A percentile compares a stretch with the other conserved stretches of the same genome.
These are phyloP conservation scores for Psilocybe cyanescens DNA, from an alignment of 768 basidiomycete genomes.

Conservation along the genomic window DNA sequence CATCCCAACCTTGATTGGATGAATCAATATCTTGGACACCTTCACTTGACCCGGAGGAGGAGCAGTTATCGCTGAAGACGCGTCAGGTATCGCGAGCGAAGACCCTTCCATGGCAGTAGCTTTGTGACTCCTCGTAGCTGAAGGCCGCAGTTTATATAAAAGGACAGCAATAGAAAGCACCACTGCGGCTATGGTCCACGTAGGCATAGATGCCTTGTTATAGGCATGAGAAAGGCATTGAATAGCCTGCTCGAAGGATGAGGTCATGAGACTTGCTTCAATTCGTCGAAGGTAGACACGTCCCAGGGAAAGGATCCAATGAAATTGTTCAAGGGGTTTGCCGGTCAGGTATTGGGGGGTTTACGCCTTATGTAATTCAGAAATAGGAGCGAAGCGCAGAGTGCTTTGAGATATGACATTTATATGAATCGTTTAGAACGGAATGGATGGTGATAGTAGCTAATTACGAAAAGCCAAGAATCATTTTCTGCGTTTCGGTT, in stretches of 20 bases:
- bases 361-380: background rate
- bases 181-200: slow-evolving; percentile 15
- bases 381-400: background rate
- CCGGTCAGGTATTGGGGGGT: background rate
- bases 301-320: background rate
- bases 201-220: background rate
- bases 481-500: background rate
- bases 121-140: background rate
- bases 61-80: slow-evolving; percentile 5
- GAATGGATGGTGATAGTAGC: background rate
- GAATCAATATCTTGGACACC: slow-evolving; percentile 63
- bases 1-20: slow-evolving; percentile 66
- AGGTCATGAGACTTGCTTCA: slow-evolving; percentile 9
- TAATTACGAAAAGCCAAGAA: background rate
- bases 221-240: slow-evolving; percentile 8
- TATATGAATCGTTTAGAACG: background rate
- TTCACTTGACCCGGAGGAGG: slow-evolving; percentile 35
- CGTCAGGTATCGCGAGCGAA: background rate
- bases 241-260: background rate
- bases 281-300: background rate
- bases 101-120: background rate
- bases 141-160: slow-evolving; percentile 6
- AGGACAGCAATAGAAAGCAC: slow-evolving; percentile 14
- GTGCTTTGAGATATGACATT: background rate
- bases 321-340: background rate